Evolutionary conservation across 1,284 basidiomycete genomes (phyloP).

Genomic region (Boletus semigastroideus): DNA sequence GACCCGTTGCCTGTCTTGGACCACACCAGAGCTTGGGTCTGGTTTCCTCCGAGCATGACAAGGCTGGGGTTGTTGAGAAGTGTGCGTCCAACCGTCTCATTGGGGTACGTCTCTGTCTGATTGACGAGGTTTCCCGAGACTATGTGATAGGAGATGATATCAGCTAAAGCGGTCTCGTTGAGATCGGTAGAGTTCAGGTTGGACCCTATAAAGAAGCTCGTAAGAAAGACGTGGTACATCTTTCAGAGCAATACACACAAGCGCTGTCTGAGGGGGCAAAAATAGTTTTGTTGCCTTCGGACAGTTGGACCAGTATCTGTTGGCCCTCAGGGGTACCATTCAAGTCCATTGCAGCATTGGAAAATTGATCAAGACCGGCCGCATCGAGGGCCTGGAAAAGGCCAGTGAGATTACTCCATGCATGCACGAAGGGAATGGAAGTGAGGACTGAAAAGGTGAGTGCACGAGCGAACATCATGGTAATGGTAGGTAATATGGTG

Average conservation of each 20-base stretch:
- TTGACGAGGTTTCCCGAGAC: conserved; percentile 52
- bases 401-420: conserved; percentile 31
- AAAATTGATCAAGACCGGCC: conserved; percentile 42
- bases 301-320: conserved; percentile 42
- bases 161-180: conserved; percentile 40
- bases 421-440: conserved; percentile 14
- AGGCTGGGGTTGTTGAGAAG: conserved; percentile 48
- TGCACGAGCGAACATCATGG: conserved; percentile 19
- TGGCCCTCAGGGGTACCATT: conserved; percentile 46
- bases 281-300: conserved; percentile 40
- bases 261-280: conserved; percentile 53
- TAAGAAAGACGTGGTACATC: background rate
- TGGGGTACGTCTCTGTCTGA: conserved; percentile 43
- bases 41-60: conserved; percentile 55
- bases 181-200: conserved; percentile 9
- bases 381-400: conserved; percentile 36
- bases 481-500: background rate
- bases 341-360: conserved; percentile 33
- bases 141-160: conserved; percentile 63
- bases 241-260: conserved; percentile 32
- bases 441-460: conserved; percentile 11
- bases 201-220: conserved; percentile 5
- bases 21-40: conserved; percentile 67
- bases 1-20: conserved; percentile 44
- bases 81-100: conserved; percentile 64